Evolutionary conservation across 805 yeast species (phyloP).

Genomic region (Schwanniomyces vanrijiae): DNA sequence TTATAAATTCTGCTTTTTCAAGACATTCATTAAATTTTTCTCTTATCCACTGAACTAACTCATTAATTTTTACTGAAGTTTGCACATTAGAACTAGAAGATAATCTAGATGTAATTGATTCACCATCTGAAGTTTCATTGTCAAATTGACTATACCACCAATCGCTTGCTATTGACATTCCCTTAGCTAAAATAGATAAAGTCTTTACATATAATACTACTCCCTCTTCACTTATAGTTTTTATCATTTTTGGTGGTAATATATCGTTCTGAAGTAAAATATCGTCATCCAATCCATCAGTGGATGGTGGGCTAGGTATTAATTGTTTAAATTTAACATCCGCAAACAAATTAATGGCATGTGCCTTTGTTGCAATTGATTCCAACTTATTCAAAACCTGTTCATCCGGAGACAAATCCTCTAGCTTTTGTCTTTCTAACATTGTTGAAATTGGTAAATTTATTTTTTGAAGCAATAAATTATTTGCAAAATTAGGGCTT

Average conservation of each 20-base stretch:
- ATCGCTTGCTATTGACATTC: constrained; percentile 79
- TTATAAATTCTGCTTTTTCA: constrained; percentile 82
- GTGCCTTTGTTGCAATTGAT: constrained; percentile 82
- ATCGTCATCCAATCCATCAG: constrained; percentile 38
- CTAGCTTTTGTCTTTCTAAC: constrained; percentile 12
- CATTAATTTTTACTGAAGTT: constrained; percentile 48
- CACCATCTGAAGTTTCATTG: constrained; percentile 7
- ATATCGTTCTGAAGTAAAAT: constrained; percentile 37
- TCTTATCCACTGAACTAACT: constrained; percentile 87
- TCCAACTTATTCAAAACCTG: constrained; percentile 54
- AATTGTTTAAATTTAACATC: constrained; percentile 87
- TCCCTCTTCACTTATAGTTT: constrained; percentile 78
- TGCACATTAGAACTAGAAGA: constrained; percentile 13
- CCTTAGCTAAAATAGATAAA: constrained; percentile 75
- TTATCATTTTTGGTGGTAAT: constrained; percentile 58
- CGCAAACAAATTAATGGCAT: constrained; percentile 84
- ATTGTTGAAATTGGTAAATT: constrained; percentile 29
- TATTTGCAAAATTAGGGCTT: constrained; percentile 34
- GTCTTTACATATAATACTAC: constrained; percentile 82
- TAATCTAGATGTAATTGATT: constrained; percentile 1
- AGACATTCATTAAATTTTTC: constrained; percentile 85
- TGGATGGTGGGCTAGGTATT: constrained; percentile 68
- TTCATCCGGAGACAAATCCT: constrained; percentile 26
- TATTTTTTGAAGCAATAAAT: constrained; percentile 33
- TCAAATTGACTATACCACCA: constrained; percentile 75